phyloP scores from a whole-genome alignment of 1,284 basidiomycete genomes.

The Puccinia coronata region DNA sequence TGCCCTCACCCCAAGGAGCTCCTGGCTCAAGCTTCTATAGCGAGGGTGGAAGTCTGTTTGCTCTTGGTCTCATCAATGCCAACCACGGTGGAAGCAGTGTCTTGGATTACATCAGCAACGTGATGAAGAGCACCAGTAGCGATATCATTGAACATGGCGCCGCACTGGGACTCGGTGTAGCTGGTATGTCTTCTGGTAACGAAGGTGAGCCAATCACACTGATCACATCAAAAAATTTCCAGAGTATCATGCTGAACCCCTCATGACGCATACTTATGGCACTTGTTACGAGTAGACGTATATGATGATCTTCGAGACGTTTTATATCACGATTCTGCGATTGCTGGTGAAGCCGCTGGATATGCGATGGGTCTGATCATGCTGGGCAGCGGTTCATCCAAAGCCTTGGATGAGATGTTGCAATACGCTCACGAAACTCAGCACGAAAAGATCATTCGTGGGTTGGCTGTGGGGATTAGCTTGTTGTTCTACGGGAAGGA shows the following conservation, averaged over 20 bases:
- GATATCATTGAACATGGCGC: constrained; percentile 95
- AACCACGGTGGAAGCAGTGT: constrained; percentile 67
- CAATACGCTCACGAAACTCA: constrained; percentile 91
- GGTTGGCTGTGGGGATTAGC: constrained; percentile 83
- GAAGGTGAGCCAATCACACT: constrained; percentile 60
- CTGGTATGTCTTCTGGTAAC: constrained; percentile 85
- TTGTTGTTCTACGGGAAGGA: constrained; percentile 87
- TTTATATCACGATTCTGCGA: constrained; percentile 86
- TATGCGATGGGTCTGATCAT: constrained; percentile 95
- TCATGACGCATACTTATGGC: background rate
- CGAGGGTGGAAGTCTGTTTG: constrained; percentile 89
- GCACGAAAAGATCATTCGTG: constrained; percentile 96
- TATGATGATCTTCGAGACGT: constrained; percentile 86
- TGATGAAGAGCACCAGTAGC: constrained; percentile 65
- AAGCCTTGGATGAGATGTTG: constrained; percentile 85
- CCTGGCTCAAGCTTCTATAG: constrained; percentile 70
- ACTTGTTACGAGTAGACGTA: constrained; percentile 64
- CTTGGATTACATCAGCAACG: constrained; percentile 75
- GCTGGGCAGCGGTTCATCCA: constrained; percentile 80
- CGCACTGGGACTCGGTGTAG: constrained; percentile 86
- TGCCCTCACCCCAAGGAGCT: constrained; percentile 70
- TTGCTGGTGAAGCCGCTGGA: constrained; percentile 88
- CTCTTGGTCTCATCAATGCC: constrained; percentile 89
- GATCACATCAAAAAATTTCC: constrained; percentile 6
- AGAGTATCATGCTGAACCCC: background rate